Percentiles rank a stretch among this genome's conserved stretches.
Conservation (phyloP, 306 rosid genomes). For the Begonia peltatifolia region DNA sequence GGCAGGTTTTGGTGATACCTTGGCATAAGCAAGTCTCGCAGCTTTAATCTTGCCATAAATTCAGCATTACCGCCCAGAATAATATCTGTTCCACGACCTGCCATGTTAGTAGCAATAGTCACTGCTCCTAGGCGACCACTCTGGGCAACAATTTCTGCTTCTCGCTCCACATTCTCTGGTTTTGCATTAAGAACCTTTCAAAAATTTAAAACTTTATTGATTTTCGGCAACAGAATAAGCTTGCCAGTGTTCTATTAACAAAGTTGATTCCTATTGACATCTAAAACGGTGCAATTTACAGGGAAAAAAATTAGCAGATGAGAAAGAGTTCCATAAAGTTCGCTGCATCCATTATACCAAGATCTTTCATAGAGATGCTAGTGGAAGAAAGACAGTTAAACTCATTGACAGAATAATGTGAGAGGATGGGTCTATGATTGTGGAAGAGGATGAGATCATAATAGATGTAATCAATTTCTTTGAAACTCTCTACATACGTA, state of each 20-base stretch:
- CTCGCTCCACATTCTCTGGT: constrained; percentile 99
- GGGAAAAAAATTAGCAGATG: too few species aligned
- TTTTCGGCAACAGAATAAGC: not conserved
- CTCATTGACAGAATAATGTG: too few species aligned
- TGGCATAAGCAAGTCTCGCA: constrained; percentile 92
- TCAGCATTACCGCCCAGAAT: constrained; percentile 98
- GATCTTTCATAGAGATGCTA: too few species aligned
- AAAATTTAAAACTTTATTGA: constrained; percentile 13
- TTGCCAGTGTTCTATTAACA: not conserved
- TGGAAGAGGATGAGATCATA: too few species aligned
- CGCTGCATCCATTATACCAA: too few species aligned
- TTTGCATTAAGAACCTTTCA: constrained; percentile 88
- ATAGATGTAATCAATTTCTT: too few species aligned
- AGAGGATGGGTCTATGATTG: too few species aligned
- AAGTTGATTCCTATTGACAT: too few species aligned
- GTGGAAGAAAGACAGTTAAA: too few species aligned
- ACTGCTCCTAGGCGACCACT: constrained; percentile 96
- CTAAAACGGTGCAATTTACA: too few species aligned
- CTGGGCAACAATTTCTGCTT: constrained; percentile 96
- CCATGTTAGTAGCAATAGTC: constrained; percentile 98
- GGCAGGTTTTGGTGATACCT: constrained; percentile 28
- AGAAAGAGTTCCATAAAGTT: too few species aligned
- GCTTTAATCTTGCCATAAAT: constrained; percentile 93
- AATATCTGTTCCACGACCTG: constrained; percentile 99
- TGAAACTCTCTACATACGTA: too few species aligned